Evolutionary conservation across 1,139 yeast genomes (phyloP), one percentile per base, ranked within the genome.

Genomic region (Geotrichum bryndzae): DNA sequence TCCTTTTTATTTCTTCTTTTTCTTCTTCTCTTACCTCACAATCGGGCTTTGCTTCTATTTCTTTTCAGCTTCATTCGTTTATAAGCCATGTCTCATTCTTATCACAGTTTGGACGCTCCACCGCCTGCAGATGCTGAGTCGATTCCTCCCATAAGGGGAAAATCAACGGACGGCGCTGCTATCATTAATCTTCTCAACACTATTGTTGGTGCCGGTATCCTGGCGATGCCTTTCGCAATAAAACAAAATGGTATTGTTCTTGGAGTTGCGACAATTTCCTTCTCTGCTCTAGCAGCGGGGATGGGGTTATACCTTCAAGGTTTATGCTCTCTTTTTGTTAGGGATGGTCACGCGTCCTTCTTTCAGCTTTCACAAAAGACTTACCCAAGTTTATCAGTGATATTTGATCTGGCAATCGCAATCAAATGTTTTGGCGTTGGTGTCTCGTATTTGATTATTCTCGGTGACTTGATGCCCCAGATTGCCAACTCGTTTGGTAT

Each of bases 391-490:
- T 76, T 91, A 54, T 84, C 96, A 1, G 86, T 91, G 46, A 74
- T 90, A 45, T 92, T 92, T 76, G 98, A 92, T 74, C 71, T 87
- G 18, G 96, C 96, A 18, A 91, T 92, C 72, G 91, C 94, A 29
- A 78, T 91, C 62, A 96, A 92, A 73, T 89, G 96, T 76, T 92
- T 89, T 76, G 99, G 99, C 15, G 97, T 91, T 5, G 94, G 95
- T 1, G 84, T 94, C 15, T 86, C 95, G 61, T 94, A 95, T 69
- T 76, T 94, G 66, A 95, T 94, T 53, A 84, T 94, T 63, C 85
- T 91, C 63, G 98, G 97, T 10, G 97, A 92, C 71, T 79, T 94
- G 65, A 86, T 92, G 84, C 98, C 98, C 6, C 79, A 77, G 68
- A 74, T 78, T 54, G 66, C 70, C 15, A 67, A 66, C 56, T 70